Evolutionary conservation across 2,329 filamentous ascomycete genomes (phyloP).

Genomic region (Pseudogymnoascus sp.): DNA sequence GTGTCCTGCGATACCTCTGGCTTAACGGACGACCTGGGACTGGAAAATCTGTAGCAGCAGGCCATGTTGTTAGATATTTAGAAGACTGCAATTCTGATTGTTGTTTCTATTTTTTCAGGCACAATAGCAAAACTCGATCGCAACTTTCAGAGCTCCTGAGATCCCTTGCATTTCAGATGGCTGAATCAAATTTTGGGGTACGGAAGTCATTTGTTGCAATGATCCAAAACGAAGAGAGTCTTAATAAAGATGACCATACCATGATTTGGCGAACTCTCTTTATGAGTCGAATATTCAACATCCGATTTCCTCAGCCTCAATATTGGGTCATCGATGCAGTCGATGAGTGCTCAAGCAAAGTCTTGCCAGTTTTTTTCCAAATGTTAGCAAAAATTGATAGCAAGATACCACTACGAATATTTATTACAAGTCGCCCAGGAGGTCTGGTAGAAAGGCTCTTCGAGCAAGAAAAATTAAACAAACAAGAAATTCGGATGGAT

Average conservation of each 20-base stretch:
- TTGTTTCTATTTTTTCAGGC: constrained; percentile 32
- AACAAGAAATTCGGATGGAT: no score
- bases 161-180: constrained; percentile 32
- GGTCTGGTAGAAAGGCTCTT: no score
- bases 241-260: constrained; percentile 22
- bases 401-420: constrained; percentile 16
- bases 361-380: constrained; percentile 14
- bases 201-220: constrained; percentile 19
- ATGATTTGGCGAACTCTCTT: constrained; percentile 27
- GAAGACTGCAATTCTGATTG: constrained; percentile 15
- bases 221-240: constrained; percentile 13
- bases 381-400: constrained; percentile 11
- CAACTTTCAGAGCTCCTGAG: constrained; percentile 23
- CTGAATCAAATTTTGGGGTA: constrained; percentile 16
- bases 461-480: no score
- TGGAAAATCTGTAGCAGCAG: constrained; percentile 30
- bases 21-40: constrained; percentile 27
- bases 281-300: constrained; percentile 22
- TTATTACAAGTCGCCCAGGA: constrained; percentile 18
- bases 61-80: constrained; percentile 24
- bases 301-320: constrained; percentile 12
- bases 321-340: constrained; percentile 32
- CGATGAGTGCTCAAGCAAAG: constrained; percentile 27
- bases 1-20: constrained; percentile 21
- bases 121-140: constrained; percentile 25